phyloP scores from a whole-genome alignment of 75 land plant species.

The Azolla pinnata region DNA sequence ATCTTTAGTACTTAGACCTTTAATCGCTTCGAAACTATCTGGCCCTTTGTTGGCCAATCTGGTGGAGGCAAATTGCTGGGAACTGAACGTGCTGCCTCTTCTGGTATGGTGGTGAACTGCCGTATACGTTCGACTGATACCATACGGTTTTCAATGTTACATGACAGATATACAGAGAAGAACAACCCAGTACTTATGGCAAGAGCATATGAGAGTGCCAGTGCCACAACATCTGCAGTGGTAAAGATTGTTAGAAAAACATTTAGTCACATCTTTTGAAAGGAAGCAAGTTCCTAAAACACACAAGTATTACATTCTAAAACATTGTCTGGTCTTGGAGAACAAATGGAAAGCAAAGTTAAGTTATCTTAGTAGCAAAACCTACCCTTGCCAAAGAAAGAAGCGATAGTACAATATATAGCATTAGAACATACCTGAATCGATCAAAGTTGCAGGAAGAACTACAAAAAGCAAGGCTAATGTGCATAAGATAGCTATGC shows the following conservation, averaged over 20 bases:
- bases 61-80: slow-evolving; percentile 50
- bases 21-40: slow-evolving; percentile 47
- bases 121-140: slow-evolving; percentile 87
- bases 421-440: slow-evolving; percentile 10
- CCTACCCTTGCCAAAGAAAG: too few relatives aligned
- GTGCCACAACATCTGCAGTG: slow-evolving; percentile 65
- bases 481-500: slow-evolving; percentile 5
- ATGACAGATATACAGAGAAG: slow-evolving; percentile 53
- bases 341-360: too few relatives aligned
- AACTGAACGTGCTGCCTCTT: slow-evolving; percentile 62
- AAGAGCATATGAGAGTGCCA: slow-evolving; percentile 84
- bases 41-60: slow-evolving; percentile 72
- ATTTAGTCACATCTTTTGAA: too few relatives aligned
- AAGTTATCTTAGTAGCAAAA: too few relatives aligned
- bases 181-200: slow-evolving; percentile 55
- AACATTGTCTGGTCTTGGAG: too few relatives aligned
- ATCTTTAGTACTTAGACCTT: slow-evolving; percentile 53
- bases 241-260: too few relatives aligned
- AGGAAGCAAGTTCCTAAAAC: too few relatives aligned
- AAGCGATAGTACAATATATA: too few relatives aligned
- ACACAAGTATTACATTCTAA: too few relatives aligned
- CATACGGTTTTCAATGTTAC: slow-evolving; percentile 82
- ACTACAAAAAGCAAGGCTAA: slow-evolving; percentile 10
- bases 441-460: slow-evolving; percentile 6
- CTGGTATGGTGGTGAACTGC: slow-evolving; percentile 66